These are phyloP conservation scores for Lasiodiplodia sp. DNA, from an alignment of 2,329 filamentous ascomycete genomes.

Conservation along the genomic window DNA sequence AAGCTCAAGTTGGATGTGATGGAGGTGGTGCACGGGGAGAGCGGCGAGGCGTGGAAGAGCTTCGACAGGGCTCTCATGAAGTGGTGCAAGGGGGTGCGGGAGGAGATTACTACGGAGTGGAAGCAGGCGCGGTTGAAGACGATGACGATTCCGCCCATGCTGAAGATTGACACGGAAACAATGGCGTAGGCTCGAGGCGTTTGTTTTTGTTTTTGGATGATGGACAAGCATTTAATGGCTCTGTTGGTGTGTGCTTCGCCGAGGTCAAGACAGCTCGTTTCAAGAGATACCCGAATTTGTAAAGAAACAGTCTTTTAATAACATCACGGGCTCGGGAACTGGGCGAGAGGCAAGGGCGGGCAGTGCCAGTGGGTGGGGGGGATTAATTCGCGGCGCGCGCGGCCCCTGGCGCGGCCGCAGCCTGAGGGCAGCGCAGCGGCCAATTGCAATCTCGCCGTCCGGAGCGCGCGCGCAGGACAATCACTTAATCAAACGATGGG, in stretches of 20 bases:
- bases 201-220: conserved; percentile 14
- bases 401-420: conserved; percentile 23
- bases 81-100: conserved; percentile 83
- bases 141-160: conserved; percentile 45
- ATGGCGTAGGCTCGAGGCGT: conserved; percentile 10
- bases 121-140: conserved; percentile 48
- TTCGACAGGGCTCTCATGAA: conserved; percentile 84
- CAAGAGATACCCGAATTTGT: conserved; percentile 27
- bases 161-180: conserved; percentile 42
- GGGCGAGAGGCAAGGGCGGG: conserved; percentile 22
- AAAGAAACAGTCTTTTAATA: conserved; percentile 23
- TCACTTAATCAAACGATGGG: conserved; percentile 27
- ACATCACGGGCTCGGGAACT: conserved; percentile 2
- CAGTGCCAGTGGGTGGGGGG: conserved; percentile 8
- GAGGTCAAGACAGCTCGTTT: conserved; percentile 21
- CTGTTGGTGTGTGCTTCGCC: conserved; percentile 13
- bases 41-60: conserved; percentile 73
- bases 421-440: conserved; percentile 26
- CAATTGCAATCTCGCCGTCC: conserved; percentile 28
- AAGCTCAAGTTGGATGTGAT: conserved; percentile 83
- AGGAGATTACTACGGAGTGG: conserved; percentile 82
- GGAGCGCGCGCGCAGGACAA: conserved; percentile 14
- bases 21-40: conserved; percentile 79
- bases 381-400: conserved; percentile 17
- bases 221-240: conserved; percentile 21